Percentiles rank a stretch among this genome's conserved stretches.
Evolutionary conservation across 2,329 filamentous ascomycete species (phyloP).

Genomic region (Fusarium sp.): DNA sequence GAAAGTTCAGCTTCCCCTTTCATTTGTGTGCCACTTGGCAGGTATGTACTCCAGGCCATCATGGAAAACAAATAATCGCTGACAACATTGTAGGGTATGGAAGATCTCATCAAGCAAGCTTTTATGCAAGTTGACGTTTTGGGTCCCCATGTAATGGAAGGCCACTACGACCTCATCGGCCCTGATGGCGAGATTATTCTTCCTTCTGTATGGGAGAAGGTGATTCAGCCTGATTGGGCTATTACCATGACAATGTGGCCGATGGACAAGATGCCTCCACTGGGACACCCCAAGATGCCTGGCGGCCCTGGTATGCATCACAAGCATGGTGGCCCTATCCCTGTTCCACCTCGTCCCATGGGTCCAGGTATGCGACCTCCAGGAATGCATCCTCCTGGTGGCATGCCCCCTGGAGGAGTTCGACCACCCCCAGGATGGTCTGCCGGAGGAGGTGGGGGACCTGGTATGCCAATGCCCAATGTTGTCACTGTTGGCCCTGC

Average conservation of each 20-base stretch:
- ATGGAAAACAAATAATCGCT: slow-evolving; percentile 22
- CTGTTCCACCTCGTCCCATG: slow-evolving; percentile 13
- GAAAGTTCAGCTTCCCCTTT: slow-evolving; percentile 94
- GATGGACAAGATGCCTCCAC: slow-evolving; percentile 58
- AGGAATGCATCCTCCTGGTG: slow-evolving; percentile 9
- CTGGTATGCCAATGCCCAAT: slow-evolving; percentile 26
- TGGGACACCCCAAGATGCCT: slow-evolving; percentile 39
- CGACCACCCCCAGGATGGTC: slow-evolving; percentile 43
- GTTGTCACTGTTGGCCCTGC: slow-evolving; percentile 42
- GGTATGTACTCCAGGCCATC: slow-evolving; percentile 63
- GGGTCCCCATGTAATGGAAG: slow-evolving; percentile 79
- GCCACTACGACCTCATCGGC: slow-evolving; percentile 84
- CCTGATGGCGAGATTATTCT: slow-evolving; percentile 87
- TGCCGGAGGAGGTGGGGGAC: slow-evolving; percentile 4
- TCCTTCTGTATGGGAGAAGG: slow-evolving; percentile 81
- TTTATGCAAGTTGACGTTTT: slow-evolving; percentile 83
- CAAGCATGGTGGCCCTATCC: slow-evolving; percentile 32
- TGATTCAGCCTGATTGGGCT: slow-evolving; percentile 77
- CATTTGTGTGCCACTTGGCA: slow-evolving; percentile 86
- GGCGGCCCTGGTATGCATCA: slow-evolving; percentile 26
- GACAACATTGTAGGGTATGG: slow-evolving; percentile 75
- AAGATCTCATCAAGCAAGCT: slow-evolving; percentile 86
- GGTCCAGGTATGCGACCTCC: slow-evolving; percentile 28
- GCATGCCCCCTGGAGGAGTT: slow-evolving; percentile 28
- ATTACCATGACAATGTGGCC: slow-evolving; percentile 72